Conservation (phyloP, 2,329 filamentous ascomycete genomes). For the Cladosporium sp. region DNA sequence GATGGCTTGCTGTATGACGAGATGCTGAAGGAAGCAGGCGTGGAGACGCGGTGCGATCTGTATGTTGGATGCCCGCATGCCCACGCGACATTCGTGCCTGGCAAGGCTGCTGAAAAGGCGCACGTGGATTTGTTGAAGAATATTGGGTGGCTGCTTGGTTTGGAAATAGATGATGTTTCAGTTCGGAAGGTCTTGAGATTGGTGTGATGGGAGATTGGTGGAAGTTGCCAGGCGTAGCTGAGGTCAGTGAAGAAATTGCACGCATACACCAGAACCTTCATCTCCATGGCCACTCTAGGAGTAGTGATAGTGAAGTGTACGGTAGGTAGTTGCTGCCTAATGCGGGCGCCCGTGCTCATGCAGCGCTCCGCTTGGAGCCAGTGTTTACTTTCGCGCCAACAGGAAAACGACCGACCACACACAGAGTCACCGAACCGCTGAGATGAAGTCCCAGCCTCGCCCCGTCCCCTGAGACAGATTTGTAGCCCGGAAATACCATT, state of each 20-base stretch:
- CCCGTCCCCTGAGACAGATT: background rate
- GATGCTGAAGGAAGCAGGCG: constrained; percentile 48
- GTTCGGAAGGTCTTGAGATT: background rate
- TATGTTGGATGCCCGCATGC: constrained; percentile 49
- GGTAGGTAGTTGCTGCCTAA: background rate
- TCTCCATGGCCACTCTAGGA: background rate
- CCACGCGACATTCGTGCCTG: constrained; percentile 40
- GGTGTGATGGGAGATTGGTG: background rate
- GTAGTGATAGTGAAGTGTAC: background rate
- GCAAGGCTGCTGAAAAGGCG: constrained; percentile 33
- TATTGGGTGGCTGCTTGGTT: constrained; percentile 39
- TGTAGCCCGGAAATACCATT: background rate
- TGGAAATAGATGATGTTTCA: background rate
- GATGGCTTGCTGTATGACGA: constrained; percentile 57
- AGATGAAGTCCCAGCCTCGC: background rate
- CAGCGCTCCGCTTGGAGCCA: background rate
- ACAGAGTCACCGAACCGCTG: background rate
- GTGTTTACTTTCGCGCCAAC: background rate
- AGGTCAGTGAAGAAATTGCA: background rate
- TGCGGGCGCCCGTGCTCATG: background rate
- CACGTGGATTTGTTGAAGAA: constrained; percentile 34
- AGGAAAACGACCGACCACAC: background rate
- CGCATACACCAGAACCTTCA: background rate
- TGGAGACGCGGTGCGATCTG: constrained; percentile 49
- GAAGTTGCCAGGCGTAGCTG: background rate